Evolutionary conservation across 116 monocot species (phyloP).

Genomic region (Phalaenopsis hybrid): DNA sequence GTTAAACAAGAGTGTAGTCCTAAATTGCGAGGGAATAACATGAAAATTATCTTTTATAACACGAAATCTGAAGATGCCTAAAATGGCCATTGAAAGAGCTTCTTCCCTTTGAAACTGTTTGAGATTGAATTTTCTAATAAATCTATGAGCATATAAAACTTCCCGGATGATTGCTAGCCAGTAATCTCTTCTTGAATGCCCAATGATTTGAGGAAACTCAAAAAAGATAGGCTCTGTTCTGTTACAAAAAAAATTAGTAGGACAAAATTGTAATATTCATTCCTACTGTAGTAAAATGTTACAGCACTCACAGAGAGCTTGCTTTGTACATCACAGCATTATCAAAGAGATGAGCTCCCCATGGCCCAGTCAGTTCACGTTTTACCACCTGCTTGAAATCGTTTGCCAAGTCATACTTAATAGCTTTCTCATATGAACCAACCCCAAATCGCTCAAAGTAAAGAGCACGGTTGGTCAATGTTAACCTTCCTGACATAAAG

Average conservation of each 20-base stretch:
- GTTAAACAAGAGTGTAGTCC: constrained; percentile 68
- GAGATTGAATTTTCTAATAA: constrained; percentile 75
- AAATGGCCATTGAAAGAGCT: constrained; percentile 64
- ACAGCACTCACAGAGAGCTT: constrained; percentile 51
- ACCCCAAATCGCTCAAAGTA: constrained; percentile 84
- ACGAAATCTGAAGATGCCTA: constrained; percentile 73
- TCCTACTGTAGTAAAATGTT: neutral
- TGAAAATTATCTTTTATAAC: constrained; percentile 76
- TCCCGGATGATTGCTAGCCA: constrained; percentile 81
- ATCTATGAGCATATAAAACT: constrained; percentile 65
- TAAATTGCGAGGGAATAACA: constrained; percentile 58
- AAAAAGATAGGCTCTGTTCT: constrained; percentile 79
- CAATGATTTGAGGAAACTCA: constrained; percentile 92
- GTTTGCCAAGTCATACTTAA: constrained; percentile 68
- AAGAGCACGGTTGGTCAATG: constrained; percentile 71
- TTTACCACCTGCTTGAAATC: constrained; percentile 83
- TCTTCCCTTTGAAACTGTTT: constrained; percentile 45
- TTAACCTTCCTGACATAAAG: constrained; percentile 72
- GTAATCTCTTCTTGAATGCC: constrained; percentile 86
- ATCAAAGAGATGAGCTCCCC: constrained; percentile 93
- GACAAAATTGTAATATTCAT: neutral
- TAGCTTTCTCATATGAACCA: constrained; percentile 66
- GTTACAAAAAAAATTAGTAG: constrained; percentile 11
- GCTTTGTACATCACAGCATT: constrained; percentile 97
- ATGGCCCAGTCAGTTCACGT: constrained; percentile 84